Evolutionary conservation across 1,284 basidiomycete genomes (phyloP).

Genomic region (Vanrija pseudolonga): DNA sequence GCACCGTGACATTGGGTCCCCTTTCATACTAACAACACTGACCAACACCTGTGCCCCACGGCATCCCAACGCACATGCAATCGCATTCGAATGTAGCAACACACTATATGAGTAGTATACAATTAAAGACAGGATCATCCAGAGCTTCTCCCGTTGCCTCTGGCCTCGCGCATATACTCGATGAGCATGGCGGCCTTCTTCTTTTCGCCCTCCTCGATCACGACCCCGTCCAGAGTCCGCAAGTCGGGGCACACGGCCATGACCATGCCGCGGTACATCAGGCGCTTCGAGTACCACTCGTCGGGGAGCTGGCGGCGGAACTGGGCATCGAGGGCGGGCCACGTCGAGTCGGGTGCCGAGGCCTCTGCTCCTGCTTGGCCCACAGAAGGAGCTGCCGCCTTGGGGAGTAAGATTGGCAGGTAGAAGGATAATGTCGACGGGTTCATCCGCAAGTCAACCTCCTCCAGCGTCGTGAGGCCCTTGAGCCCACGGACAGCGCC

Average conservation of each 20-base stretch:
- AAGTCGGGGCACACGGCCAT: constrained; percentile 69
- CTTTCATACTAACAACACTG: no score
- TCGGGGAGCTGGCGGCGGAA: constrained; percentile 86
- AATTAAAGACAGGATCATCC: background rate
- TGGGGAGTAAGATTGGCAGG: constrained; percentile 67
- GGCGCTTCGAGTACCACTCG: constrained; percentile 73
- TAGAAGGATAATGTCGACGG: constrained; percentile 93
- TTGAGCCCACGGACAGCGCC: constrained; percentile 64
- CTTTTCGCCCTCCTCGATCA: constrained; percentile 72
- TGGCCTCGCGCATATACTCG: constrained; percentile 17
- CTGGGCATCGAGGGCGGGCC: constrained; percentile 71
- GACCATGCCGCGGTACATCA: constrained; percentile 80
- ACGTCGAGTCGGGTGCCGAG: constrained; percentile 13
- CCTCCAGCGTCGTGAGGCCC: constrained; percentile 71
- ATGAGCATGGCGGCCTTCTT: constrained; percentile 70
- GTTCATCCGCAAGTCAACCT: constrained; percentile 91
- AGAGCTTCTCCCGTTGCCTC: background rate
- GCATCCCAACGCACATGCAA: no score
- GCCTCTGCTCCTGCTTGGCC: background rate
- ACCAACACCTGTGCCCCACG: no score
- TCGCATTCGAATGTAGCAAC: background rate
- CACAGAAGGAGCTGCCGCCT: background rate
- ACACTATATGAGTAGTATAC: background rate
- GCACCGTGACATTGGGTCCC: no score
- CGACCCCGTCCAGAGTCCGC: constrained; percentile 73